Evolutionary conservation across 2,329 filamentous ascomycete species (phyloP), one percentile per base, ranked within the genome.

Genomic region (Arthroderma sp.): DNA sequence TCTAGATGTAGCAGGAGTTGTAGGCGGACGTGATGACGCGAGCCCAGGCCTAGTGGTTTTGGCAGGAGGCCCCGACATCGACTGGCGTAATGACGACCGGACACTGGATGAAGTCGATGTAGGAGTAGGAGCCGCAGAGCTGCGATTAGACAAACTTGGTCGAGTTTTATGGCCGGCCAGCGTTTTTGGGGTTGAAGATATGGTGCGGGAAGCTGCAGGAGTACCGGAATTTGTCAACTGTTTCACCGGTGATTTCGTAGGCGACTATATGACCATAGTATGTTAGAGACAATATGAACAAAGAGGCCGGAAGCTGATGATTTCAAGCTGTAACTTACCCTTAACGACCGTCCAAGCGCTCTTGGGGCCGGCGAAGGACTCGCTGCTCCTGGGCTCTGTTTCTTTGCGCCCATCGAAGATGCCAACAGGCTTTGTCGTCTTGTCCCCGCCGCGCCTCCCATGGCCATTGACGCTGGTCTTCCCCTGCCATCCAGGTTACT

Each of bases 231-330:
- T 75, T 8, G 66, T 62, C n/a, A 87, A 70, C 64, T 87, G 85
- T 67, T 93, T 93, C 2, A 85, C 88, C 1, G 88, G 88, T 1
- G 87, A 91, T 66, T 88, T 91, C 0, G 81, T 84, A 1, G 88
- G 87, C 59, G 85, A 89, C 83, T 90, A 66, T 39, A 63, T 41
- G 33, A 8, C 9, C 25, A 17, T n/a, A 51, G 6, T 4, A 4
- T n/a, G 15, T 51, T 51, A 51, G 25, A 2, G 33, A 51, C 8
- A 19, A 25, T 23, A 17, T 5, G 17, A 19, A 1, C n/a, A 31
- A 31, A 15, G 33, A n/a, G 25, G 7, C 11, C 21, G 25, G 44
- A 3, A 51, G n/a, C 31, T 7, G 13, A 13, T 31, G 35, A 3
- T n/a, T n/a, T 4, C 23, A 31, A 33, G 28, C 25, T 33, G 25